These are phyloP conservation scores for Eucalyptus urophylla DNA, from an alignment of 345 rosid species.

Conservation along the genomic window DNA sequence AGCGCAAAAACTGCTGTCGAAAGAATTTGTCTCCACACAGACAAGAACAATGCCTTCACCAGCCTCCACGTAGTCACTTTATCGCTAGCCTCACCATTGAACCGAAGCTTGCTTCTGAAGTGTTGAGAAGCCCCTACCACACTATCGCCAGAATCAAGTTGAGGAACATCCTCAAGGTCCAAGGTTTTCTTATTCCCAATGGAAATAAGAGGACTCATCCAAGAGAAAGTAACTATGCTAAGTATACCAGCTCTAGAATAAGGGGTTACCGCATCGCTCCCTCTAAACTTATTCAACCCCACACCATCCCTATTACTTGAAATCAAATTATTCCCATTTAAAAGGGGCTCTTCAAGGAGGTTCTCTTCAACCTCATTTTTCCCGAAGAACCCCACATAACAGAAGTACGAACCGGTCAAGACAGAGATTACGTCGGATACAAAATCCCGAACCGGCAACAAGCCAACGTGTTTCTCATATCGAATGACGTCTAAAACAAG, in stretches of 20 bases:
- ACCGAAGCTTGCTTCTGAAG: background rate
- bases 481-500: conserved; percentile 20
- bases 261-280: conserved; percentile 7
- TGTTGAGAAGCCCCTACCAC: conserved; percentile 6
- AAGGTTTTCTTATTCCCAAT: conserved; percentile 42
- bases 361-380: conserved; percentile 10
- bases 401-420: conserved; percentile 28
- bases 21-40: conserved; percentile 32
- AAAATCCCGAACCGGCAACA: conserved; percentile 6
- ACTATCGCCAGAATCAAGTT: conserved; percentile 35
- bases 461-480: background rate
- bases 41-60: conserved; percentile 24
- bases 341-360: conserved; percentile 21
- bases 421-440: conserved; percentile 23
- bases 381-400: conserved; percentile 29
- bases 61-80: conserved; percentile 35
- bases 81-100: background rate
- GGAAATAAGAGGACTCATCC: conserved; percentile 51
- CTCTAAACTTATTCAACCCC: background rate
- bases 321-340: conserved; percentile 1
- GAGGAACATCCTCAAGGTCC: conserved; percentile 62
- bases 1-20: conserved; percentile 24
- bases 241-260: conserved; percentile 7
- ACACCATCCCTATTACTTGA: background rate
- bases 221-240: conserved; percentile 26